These are phyloP conservation scores for Lasiodiplodia sp. DNA, from an alignment of 2,329 filamentous ascomycete species.

Conservation along the genomic window DNA sequence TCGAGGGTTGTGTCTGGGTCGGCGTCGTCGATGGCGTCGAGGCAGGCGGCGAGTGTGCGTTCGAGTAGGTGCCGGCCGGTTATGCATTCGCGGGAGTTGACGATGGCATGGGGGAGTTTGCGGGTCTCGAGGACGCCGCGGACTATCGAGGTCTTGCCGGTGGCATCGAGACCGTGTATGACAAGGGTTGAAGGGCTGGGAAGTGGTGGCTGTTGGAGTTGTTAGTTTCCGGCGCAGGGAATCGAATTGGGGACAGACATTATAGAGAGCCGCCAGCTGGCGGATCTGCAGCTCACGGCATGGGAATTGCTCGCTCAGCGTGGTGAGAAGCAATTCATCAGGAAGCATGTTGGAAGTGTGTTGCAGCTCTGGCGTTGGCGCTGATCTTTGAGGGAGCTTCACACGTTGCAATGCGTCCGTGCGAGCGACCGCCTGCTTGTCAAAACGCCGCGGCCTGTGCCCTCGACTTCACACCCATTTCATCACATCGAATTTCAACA, in stretches of 20 bases:
- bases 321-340: slow-evolving; percentile 42
- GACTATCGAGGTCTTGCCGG: slow-evolving; percentile 81
- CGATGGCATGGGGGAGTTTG: slow-evolving; percentile 63
- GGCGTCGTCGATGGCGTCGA: slow-evolving; percentile 56
- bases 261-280: slow-evolving; percentile 54
- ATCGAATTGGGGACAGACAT: slow-evolving; percentile 42
- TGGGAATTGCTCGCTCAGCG: slow-evolving; percentile 48
- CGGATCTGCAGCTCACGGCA: slow-evolving; percentile 57
- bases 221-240: slow-evolving; percentile 33
- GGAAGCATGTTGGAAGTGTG: slow-evolving; percentile 44
- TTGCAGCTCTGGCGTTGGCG: neutral
- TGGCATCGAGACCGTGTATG: slow-evolving; percentile 83
- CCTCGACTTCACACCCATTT: too few species aligned
- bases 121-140: slow-evolving; percentile 65
- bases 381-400: slow-evolving; percentile 9
- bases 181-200: slow-evolving; percentile 78
- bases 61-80: slow-evolving; percentile 81
- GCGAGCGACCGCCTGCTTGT: neutral
- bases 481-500: too few species aligned
- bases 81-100: slow-evolving; percentile 78
- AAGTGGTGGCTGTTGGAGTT: slow-evolving; percentile 61
- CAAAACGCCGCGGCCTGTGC: neutral
- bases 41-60: slow-evolving; percentile 65
- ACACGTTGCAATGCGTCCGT: slow-evolving; percentile 25
- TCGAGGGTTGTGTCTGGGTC: slow-evolving; percentile 46